Base-by-base conservation (phyloP, 129 eudicot species). In the Deinandra increscens region DNA sequence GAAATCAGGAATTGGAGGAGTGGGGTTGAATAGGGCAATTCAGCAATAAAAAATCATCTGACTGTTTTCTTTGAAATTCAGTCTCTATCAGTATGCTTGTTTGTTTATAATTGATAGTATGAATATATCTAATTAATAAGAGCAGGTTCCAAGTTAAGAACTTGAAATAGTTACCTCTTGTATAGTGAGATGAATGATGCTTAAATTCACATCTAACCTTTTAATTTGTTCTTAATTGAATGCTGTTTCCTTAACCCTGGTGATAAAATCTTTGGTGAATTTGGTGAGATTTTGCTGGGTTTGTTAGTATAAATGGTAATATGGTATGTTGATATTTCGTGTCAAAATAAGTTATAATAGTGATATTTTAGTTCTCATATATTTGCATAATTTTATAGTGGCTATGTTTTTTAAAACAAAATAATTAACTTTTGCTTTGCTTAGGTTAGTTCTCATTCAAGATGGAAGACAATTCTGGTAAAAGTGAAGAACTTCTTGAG, bases 381-480 rank as follows among this genome's bases (percentile, higher is more conserved):
- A 29, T 58, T 26, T 13, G 6, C 64, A 58, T 58, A 58, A 26
- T 58, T 8, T 29, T 5, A 29, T 13, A 29, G 26, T 0, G 19
- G 37, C 7, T 43, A 5, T 10, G 60, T 60, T 26, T 18, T 54
- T 41, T 2, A 22, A n/a, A 42, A 41, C 17, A 42, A 65, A 64
- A 8, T 36, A 44, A 46, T 50, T 0, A 60, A 10, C 39, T 48
- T 36, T 68, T 69, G 5, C 65, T 38, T 38, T 69, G 66, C 61
- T 61, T 61, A 76, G 76, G 66, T 69, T 37, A 29, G 34, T 76
- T 49, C 36, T 62, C 42, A 29, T 58, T 60, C 42, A 39, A 82
- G 79, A 80, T 86, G 87, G 88, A 86, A 62, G 87, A 74, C 70
- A 51, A 49, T 54, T 80, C 86, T 8, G 88, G 75, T 51, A 79